Conservation (phyloP, 306 rosid species). For the Vigna trinervia region DNA sequence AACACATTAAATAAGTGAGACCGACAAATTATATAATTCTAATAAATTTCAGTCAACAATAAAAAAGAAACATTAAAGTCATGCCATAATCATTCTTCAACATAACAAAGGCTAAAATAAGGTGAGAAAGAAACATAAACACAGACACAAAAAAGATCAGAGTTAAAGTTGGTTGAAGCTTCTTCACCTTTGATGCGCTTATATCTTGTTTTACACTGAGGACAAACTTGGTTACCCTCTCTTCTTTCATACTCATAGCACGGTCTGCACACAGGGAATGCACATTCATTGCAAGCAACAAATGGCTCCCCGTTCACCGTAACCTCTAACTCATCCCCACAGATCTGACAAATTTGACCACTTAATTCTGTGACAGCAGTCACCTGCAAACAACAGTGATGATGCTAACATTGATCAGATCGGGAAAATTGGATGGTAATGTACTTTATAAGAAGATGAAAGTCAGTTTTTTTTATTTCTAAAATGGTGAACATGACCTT, state of each 20-base stretch:
- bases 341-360: conserved; percentile 95
- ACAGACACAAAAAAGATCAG: background rate
- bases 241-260: conserved; percentile 94
- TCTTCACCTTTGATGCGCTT: conserved; percentile 76
- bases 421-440: conserved; percentile 21
- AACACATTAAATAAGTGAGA: background rate
- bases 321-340: conserved; percentile 88
- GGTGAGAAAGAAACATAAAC: background rate
- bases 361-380: conserved; percentile 71
- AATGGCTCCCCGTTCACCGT: conserved; percentile 81
- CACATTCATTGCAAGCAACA: conserved; percentile 96
- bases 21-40: background rate
- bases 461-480: background rate
- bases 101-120: background rate
- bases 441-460: conserved; percentile 8
- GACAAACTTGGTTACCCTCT: conserved; percentile 95
- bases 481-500: background rate
- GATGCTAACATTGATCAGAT: conserved; percentile 38
- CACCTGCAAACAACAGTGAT: conserved; percentile 59
- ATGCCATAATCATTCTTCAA: background rate
- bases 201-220: conserved; percentile 93
- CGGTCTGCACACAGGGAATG: conserved; percentile 90
- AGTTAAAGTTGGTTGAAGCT: background rate
- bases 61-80: background rate
- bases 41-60: background rate